These are phyloP conservation scores for Pseudocercospora fijiensis DNA, from an alignment of 2,329 filamentous ascomycete species.

Conservation along the genomic window DNA sequence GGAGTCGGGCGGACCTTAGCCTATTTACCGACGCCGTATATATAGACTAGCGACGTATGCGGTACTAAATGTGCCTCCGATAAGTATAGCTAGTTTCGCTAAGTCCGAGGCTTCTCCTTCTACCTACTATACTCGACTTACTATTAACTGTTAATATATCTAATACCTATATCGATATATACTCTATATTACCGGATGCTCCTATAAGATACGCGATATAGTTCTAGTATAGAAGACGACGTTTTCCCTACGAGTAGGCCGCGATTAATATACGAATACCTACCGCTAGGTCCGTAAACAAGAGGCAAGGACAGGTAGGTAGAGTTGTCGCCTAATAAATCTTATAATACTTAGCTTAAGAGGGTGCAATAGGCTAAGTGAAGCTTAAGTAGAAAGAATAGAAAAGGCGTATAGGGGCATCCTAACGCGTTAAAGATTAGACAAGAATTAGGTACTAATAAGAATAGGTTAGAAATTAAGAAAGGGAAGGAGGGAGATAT, in stretches of 20 bases:
- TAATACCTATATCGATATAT: too few relatives aligned
- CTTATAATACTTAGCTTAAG: too few relatives aligned
- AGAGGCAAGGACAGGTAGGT: not conserved
- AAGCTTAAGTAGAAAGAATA: too few relatives aligned
- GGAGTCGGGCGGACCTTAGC: too few relatives aligned
- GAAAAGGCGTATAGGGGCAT: too few relatives aligned
- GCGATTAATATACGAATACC: not conserved
- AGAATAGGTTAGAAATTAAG: slow-evolving; percentile 2
- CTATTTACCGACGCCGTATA: not conserved
- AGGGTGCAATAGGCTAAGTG: too few relatives aligned
- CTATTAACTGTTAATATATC: too few relatives aligned
- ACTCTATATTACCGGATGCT: too few relatives aligned
- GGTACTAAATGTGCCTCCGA: too few relatives aligned
- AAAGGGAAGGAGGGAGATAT: slow-evolving; percentile 12
- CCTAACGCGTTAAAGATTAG: slow-evolving; percentile 11
- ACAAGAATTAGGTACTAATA: not conserved
- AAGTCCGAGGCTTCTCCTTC: not conserved
- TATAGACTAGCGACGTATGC: not conserved
- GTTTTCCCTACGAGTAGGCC: not conserved
- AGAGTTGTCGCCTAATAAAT: too few relatives aligned
- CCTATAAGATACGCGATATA: too few relatives aligned
- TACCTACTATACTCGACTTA: too few relatives aligned
- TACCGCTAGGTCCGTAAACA: not conserved
- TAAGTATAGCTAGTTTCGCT: not conserved
- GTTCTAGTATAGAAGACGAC: not conserved